Evolutionary conservation across 192 early-diverging fungal species (phyloP).

Genomic region (Spinellus fusiger): DNA sequence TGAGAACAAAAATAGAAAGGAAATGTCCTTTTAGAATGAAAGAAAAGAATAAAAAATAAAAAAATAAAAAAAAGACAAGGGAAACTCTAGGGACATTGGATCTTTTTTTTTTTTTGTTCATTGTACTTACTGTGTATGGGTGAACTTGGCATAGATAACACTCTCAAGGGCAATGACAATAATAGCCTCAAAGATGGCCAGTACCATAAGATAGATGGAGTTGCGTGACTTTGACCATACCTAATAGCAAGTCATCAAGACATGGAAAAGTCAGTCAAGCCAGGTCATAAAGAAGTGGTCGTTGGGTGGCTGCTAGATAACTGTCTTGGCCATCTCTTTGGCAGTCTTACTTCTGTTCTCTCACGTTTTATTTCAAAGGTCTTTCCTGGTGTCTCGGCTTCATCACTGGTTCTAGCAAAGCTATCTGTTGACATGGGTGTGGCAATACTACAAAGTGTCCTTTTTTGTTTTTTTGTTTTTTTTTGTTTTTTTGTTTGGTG

Average conservation of each 20-base stretch:
- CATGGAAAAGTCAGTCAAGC: neutral
- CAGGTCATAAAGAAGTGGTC: too few relatives aligned
- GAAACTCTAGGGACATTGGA: neutral
- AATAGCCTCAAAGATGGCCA: conserved; percentile 44
- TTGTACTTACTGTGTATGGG: conserved; percentile 25
- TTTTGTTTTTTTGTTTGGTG: neutral
- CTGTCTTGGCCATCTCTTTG: too few relatives aligned
- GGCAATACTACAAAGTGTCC: too few relatives aligned
- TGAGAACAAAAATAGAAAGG: neutral
- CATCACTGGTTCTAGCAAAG: neutral
- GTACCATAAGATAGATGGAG: conserved; percentile 23
- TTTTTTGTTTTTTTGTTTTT: neutral
- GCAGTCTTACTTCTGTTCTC: neutral
- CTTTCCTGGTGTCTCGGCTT: neutral
- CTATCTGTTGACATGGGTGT: neutral
- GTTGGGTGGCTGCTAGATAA: too few relatives aligned
- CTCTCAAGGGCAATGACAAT: conserved; percentile 50
- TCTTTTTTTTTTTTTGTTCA: neutral
- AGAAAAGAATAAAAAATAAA: neutral
- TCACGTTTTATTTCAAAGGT: neutral
- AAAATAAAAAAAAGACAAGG: neutral
- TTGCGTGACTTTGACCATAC: conserved; percentile 25
- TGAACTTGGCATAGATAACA: conserved; percentile 43
- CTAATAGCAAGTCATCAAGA: neutral
- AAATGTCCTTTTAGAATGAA: too few relatives aligned